These are phyloP conservation scores for Trypanosoma cruzi DNA, from an alignment of 208 protist species.

Conservation along the genomic window DNA sequence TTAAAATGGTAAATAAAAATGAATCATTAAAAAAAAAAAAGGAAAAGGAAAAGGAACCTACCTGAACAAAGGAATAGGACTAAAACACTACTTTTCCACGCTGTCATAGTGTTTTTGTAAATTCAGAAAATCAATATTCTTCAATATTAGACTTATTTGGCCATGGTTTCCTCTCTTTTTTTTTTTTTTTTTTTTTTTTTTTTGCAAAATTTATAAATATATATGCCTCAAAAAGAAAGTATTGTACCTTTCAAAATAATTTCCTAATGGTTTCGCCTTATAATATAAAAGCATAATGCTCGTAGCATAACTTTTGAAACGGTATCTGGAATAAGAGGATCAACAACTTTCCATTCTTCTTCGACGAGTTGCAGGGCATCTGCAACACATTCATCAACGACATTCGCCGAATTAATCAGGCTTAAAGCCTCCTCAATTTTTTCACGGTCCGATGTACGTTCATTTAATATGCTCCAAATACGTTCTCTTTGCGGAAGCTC, in stretches of 20 bases:
- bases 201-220: slow-evolving; percentile 6
- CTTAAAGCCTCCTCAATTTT: slow-evolving; percentile 33
- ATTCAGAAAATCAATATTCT: too few species aligned
- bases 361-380: slow-evolving; percentile 39
- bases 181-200: not conserved
- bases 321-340: slow-evolving; percentile 42
- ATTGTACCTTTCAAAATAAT: not conserved
- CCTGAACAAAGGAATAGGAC: not conserved
- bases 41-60: not conserved
- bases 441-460: slow-evolving; percentile 17
- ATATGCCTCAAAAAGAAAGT: not conserved
- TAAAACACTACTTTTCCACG: too few species aligned
- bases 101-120: too few species aligned
- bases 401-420: slow-evolving; percentile 33
- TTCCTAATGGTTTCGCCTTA: slow-evolving; percentile 30
- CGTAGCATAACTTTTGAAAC: slow-evolving; percentile 57
- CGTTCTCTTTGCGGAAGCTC: slow-evolving; percentile 25
- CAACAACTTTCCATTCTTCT: slow-evolving; percentile 41
- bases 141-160: too few species aligned
- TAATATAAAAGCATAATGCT: slow-evolving; percentile 46
- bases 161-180: too few species aligned
- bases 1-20: not conserved
- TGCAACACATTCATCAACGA: slow-evolving; percentile 32
- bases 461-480: slow-evolving; percentile 42
- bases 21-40: slow-evolving; percentile 21